Base-by-base conservation (phyloP, 2,329 filamentous ascomycete genomes). In the Neospermospora avenae region DNA sequence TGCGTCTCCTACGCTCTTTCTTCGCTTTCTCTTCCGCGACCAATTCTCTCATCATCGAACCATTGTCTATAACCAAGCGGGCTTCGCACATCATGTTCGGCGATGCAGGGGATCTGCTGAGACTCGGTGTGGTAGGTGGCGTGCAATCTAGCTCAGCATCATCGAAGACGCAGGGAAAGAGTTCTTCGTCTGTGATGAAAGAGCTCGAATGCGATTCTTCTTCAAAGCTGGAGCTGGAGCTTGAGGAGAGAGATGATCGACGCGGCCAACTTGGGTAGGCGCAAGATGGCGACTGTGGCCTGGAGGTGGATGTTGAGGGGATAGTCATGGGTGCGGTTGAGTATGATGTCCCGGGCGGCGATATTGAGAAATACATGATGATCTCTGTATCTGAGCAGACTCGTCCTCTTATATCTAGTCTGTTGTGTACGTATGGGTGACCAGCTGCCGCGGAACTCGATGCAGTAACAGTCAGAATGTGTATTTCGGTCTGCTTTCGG, bases 261-360 rank as follows among this genome's bases (percentile, higher is more conserved):
- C 81, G 78, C 25, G 82, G 82, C 83, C 83, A 85, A 24, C 81
- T 84, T 28, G 83, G 83, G 65, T 80, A 85, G 25, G 82, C 83
- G 74, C 82, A 84, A 0, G 69, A 70, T 6, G 69, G 59, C 13
- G 71, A 69, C 28, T 63, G 65, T 22, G 68, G 54, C 13, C 67
- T 57, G 8, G 65, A 56, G 51, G 55, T 58, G 10, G 64, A 65
- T 13, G 61, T 56, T 7, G 67, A 59, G 44, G 67, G 68, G 56
- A 71, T 71, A 46, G 69, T 64, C 65, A 71, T 70, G 13, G 70
- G 63, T 18, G 62, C 55, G 31, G 65, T 65, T 48, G 64, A 61
- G 64, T 68, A 70, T 48, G 60, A 63, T 3, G 67, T 57, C 41
- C 65, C 65, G 5, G 68, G 61, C 24, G 70, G 59, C 5, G 69